A percentile compares a stretch with the other conserved stretches of the same genome.
Evolutionary conservation across 2,329 filamentous ascomycete species (phyloP).

Genomic region (Venturia effusa): DNA sequence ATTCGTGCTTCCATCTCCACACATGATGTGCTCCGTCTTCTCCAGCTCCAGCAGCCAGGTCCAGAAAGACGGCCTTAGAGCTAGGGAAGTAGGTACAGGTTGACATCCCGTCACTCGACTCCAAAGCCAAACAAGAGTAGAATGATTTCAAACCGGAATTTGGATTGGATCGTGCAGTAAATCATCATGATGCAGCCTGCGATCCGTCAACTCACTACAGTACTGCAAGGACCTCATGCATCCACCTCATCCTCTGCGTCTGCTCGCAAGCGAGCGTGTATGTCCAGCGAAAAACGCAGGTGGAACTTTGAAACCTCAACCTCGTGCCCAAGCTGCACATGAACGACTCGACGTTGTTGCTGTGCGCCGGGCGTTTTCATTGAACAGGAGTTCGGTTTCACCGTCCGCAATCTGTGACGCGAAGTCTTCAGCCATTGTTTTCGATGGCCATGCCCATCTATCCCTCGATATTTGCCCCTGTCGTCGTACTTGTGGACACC

Average conservation of each 20-base stretch:
- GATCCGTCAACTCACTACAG: background rate
- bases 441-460: background rate
- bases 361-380: background rate
- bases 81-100: too few relatives aligned
- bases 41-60: too few relatives aligned
- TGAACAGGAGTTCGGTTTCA: background rate
- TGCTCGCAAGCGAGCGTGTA: background rate
- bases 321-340: background rate
- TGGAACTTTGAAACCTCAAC: background rate
- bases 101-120: background rate
- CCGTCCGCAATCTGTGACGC: background rate
- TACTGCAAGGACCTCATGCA: background rate
- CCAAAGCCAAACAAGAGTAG: background rate
- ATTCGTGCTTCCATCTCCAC: background rate
- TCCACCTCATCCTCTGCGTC: background rate
- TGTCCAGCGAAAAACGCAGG: background rate
- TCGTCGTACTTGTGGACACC: conserved; percentile 1
- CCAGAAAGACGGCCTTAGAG: too few relatives aligned
- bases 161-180: background rate
- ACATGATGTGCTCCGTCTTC: background rate
- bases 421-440: background rate
- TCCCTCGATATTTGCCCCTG: background rate
- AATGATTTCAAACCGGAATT: background rate
- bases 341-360: background rate
- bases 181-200: background rate